phyloP scores from a whole-genome alignment of 2,329 filamentous ascomycete genomes.

The Amauroascus niger region DNA sequence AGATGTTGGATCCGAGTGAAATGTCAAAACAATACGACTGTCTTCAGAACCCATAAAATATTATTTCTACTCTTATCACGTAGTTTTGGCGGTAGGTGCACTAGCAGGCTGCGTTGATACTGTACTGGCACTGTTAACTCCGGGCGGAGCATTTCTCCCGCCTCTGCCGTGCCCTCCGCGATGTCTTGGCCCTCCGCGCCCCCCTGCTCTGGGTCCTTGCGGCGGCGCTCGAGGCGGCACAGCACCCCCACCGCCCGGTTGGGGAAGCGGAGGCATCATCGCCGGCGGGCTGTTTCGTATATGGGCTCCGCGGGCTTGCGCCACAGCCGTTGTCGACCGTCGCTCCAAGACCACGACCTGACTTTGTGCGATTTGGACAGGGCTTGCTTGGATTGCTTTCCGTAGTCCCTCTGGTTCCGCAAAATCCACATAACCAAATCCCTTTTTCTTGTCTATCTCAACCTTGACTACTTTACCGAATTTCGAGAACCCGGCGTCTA shows the following conservation, averaged over 20 bases:
- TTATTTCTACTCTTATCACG: neutral
- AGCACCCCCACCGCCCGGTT: neutral
- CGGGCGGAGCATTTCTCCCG: neutral
- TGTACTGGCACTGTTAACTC: neutral
- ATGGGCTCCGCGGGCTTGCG: conserved; percentile 12
- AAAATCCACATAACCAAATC: conserved; percentile 90
- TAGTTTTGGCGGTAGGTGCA: neutral
- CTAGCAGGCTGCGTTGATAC: neutral
- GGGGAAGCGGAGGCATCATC: neutral
- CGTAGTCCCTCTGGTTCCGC: conserved; percentile 59
- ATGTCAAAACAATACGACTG: no score
- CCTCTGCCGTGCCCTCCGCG: conserved; percentile 6
- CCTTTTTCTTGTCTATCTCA: conserved; percentile 90
- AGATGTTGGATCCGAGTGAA: no score
- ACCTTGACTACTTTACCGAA: conserved; percentile 70
- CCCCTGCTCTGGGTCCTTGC: conserved; percentile 7
- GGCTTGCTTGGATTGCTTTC: conserved; percentile 73
- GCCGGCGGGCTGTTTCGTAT: conserved; percentile 9
- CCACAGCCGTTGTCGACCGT: conserved; percentile 21
- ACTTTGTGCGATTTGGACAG: conserved; percentile 71
- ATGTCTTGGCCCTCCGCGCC: conserved; percentile 7
- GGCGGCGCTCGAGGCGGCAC: conserved; percentile 1
- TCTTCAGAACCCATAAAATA: no score
- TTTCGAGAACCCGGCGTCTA: conserved; percentile 61
- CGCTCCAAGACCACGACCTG: conserved; percentile 74